Evolutionary conservation across 73 alveolate genomes (phyloP).

Genomic region (Tetrahymena borealis): DNA sequence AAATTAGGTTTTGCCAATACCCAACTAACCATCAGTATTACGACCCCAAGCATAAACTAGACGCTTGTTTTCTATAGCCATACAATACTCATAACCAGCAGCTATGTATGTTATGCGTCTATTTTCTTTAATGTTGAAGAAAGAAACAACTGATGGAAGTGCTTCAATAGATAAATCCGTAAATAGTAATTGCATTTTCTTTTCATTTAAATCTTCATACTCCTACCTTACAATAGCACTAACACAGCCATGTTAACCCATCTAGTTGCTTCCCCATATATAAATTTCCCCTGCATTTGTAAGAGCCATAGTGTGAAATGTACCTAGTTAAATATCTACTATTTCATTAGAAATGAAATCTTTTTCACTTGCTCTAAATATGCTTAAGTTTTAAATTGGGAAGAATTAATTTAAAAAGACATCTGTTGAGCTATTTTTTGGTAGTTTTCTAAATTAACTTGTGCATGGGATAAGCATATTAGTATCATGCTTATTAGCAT

Average conservation of each 20-base stretch:
- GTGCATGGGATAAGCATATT: not conserved
- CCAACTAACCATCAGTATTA: conserved; percentile 54
- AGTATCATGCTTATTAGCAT: not conserved
- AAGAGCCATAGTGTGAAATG: conserved; percentile 80
- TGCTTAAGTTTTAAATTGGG: not conserved
- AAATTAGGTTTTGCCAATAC: conserved; percentile 38
- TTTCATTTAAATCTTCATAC: not conserved
- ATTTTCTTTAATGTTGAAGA: conserved; percentile 25
- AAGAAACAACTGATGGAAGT: conserved; percentile 13
- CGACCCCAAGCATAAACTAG: conserved; percentile 84
- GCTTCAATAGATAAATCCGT: conserved; percentile 7
- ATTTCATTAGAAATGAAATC: conserved; percentile 46
- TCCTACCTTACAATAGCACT: conserved; percentile 10
- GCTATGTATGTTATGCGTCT: conserved; percentile 70
- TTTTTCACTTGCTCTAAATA: not conserved
- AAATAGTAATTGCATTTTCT: not conserved
- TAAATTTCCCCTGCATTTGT: conserved; percentile 78
- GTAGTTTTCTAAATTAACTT: not conserved
- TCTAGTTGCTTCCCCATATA: conserved; percentile 81
- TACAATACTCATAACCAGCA: conserved; percentile 77
- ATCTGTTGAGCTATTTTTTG: not conserved
- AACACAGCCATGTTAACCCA: conserved; percentile 29
- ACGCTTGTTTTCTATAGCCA: conserved; percentile 74
- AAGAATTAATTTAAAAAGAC: not conserved
- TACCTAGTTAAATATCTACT: conserved; percentile 79